Evolutionary conservation across 2,329 filamentous ascomycete genomes (phyloP).

Genomic region (Fusarium torreyae): DNA sequence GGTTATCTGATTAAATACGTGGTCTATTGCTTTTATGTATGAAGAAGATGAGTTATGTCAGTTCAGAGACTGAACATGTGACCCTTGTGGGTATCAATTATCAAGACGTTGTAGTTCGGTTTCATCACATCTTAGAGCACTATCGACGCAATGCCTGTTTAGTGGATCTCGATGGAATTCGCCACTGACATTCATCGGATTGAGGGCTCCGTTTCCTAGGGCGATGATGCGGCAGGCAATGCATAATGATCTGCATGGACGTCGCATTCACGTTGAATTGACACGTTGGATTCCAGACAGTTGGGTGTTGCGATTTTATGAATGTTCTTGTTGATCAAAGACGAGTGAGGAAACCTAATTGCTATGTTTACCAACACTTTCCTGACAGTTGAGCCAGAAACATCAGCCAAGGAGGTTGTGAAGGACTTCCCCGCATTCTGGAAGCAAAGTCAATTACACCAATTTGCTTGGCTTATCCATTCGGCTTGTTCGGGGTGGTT

Average conservation of each 20-base stretch:
- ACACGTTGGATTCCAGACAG: not conserved
- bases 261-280: constrained; percentile 17
- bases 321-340: not conserved
- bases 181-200: constrained; percentile 33
- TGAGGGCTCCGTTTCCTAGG: constrained; percentile 13
- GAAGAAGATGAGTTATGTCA: not conserved
- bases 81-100: constrained; percentile 1
- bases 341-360: not conserved
- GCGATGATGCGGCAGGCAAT: constrained; percentile 25
- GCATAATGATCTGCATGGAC: constrained; percentile 47
- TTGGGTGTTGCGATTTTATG: not conserved
- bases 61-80: not conserved
- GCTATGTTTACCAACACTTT: no score
- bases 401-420: constrained; percentile 1
- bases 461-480: constrained; percentile 22
- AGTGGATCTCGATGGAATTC: constrained; percentile 32
- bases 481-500: constrained; percentile 23
- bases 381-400: no score
- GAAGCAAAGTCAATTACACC: constrained; percentile 19
- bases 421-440: constrained; percentile 27
- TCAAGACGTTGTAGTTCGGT: not conserved
- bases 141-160: constrained; percentile 22
- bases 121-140: not conserved
- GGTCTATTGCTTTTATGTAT: constrained; percentile 7
- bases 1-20: constrained; percentile 10